Evolutionary conservation across 106 monocot species (phyloP).

Genomic region (Phalaenopsis aphrodite): DNA sequence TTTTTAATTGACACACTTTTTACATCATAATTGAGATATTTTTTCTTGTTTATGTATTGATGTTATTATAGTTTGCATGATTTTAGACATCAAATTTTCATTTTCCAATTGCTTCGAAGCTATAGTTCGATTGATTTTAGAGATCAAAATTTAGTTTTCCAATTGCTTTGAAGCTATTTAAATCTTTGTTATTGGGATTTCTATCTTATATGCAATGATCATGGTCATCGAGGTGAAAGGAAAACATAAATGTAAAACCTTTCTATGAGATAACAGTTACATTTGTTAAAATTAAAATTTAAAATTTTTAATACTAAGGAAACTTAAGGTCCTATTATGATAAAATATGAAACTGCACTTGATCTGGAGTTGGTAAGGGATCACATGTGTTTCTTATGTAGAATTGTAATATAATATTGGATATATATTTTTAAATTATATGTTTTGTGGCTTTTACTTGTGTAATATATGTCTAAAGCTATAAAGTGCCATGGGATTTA

Average conservation of each 20-base stretch:
- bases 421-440: not conserved
- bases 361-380: not conserved
- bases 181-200: not conserved
- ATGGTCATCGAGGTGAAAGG: not conserved
- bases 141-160: not conserved
- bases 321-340: not conserved
- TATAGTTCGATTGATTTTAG: not conserved
- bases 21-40: not conserved
- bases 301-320: not conserved
- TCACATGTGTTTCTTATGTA: not conserved
- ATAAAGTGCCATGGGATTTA: not conserved
- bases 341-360: not conserved
- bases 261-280: not conserved
- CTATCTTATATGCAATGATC: not conserved
- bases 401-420: not conserved
- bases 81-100: not conserved
- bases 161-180: not conserved
- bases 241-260: not conserved
- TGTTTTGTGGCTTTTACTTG: not conserved
- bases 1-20: too few species aligned
- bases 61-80: not conserved
- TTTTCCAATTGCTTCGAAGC: not conserved
- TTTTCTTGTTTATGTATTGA: not conserved
- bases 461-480: not conserved
- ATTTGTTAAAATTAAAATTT: not conserved